phyloP scores from a whole-genome alignment of 805 yeast genomes.

The Cyberlindnera subsufficiens region DNA sequence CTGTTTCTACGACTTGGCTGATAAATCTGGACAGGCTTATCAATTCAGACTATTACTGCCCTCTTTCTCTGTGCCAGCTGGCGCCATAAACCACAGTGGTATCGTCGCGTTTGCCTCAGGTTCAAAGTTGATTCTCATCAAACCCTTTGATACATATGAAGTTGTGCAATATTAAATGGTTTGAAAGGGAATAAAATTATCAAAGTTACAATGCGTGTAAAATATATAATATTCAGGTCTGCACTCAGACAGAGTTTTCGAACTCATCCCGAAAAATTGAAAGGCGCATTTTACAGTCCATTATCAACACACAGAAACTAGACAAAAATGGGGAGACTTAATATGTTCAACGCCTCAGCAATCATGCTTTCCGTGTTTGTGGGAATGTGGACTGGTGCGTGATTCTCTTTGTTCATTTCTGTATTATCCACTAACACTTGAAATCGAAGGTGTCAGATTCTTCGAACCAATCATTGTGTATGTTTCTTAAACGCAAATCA shows the following conservation, averaged over 20 bases:
- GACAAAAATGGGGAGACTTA: constrained; percentile 20
- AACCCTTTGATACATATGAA: constrained; percentile 24
- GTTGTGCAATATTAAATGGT: constrained; percentile 12
- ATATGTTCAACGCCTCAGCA: constrained; percentile 23
- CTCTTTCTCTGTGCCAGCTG: constrained; percentile 14
- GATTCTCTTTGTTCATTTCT: neutral
- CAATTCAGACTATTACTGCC: constrained; percentile 20
- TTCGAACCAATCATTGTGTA: constrained; percentile 71
- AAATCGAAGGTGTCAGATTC: constrained; percentile 47
- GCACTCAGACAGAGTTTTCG: too few relatives aligned
- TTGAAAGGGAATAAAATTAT: too few relatives aligned
- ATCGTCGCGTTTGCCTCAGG: constrained; percentile 21
- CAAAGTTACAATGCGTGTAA: too few relatives aligned
- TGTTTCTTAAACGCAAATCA: constrained; percentile 23
- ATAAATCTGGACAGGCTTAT: constrained; percentile 13
- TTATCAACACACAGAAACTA: neutral
- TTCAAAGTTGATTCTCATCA: constrained; percentile 15
- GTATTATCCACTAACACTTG: neutral
- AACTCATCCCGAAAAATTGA: too few relatives aligned
- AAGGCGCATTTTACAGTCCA: neutral
- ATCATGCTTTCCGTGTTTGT: constrained; percentile 23
- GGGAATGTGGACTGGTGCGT: constrained; percentile 40
- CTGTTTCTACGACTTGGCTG: constrained; percentile 18
- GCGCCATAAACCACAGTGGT: constrained; percentile 20
- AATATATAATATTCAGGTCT: too few relatives aligned